These are phyloP conservation scores for Hansenula sp. DNA, from an alignment of 1,139 yeast species.

Conservation along the genomic window DNA sequence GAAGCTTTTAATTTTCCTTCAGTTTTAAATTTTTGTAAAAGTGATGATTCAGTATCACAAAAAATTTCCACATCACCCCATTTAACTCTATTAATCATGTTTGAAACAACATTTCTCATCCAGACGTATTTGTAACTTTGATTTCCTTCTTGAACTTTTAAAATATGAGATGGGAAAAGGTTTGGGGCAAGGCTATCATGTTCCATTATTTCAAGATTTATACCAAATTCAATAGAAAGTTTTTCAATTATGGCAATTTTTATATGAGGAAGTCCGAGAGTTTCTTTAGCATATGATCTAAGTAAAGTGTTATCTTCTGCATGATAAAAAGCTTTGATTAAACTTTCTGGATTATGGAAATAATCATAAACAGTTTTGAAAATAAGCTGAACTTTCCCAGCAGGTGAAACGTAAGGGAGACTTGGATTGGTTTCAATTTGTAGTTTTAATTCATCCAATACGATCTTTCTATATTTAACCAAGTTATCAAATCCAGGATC, in stretches of 20 bases:
- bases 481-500: conserved; percentile 1
- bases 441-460: not conserved
- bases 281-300: not conserved
- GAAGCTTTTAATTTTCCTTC: not conserved
- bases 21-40: not conserved
- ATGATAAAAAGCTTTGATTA: too few species aligned
- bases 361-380: not conserved
- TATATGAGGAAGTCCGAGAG: not conserved
- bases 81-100: too few species aligned
- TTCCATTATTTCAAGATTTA: not conserved
- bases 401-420: not conserved
- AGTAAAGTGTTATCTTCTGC: not conserved
- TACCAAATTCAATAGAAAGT: not conserved
- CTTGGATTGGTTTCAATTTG: not conserved
- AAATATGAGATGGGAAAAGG: not conserved
- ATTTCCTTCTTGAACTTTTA: not conserved
- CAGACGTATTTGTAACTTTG: not conserved
- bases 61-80: too few species aligned
- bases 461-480: not conserved
- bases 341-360: not conserved
- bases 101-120: too few species aligned
- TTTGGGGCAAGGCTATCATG: not conserved
- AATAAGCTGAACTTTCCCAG: not conserved
- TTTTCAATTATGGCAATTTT: not conserved
- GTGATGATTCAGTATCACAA: not conserved